Conservation (phyloP, 1,284 basidiomycete genomes). For the Austroboletus rostrupii region DNA sequence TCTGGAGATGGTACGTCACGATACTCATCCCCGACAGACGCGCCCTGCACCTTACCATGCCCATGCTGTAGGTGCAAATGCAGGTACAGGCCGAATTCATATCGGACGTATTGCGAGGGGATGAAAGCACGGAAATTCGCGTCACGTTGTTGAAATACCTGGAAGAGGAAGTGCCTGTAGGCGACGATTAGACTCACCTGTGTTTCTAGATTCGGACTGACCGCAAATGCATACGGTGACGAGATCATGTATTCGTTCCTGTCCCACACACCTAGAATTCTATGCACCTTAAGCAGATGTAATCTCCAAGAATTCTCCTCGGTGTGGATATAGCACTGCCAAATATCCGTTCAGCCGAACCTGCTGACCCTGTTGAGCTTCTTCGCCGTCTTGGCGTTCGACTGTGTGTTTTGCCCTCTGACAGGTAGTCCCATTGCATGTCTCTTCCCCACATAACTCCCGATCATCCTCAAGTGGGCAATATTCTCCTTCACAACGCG, state of each 20-base stretch:
- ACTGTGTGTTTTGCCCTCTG: constrained; percentile 84
- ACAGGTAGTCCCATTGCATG: constrained; percentile 89
- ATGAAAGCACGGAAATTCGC: constrained; percentile 91
- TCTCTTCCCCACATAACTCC: constrained; percentile 81
- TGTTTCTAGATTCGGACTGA: constrained; percentile 12
- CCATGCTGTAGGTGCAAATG: constrained; percentile 78
- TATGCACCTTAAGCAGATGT: constrained; percentile 1
- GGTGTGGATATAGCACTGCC: constrained; percentile 11
- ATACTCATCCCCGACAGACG: not conserved
- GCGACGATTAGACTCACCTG: constrained; percentile 60
- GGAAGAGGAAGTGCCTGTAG: constrained; percentile 88
- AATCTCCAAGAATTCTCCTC: constrained; percentile 1
- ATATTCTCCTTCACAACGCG: constrained; percentile 83
- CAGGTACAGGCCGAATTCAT: constrained; percentile 90
- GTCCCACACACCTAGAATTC: not conserved
- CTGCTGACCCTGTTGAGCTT: constrained; percentile 76
- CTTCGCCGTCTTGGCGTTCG: constrained; percentile 81
- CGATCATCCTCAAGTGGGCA: constrained; percentile 85
- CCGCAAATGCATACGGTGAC: not conserved
- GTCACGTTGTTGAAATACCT: constrained; percentile 88
- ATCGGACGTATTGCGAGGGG: constrained; percentile 87
- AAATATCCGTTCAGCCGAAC: constrained; percentile 28
- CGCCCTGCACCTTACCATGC: constrained; percentile 13
- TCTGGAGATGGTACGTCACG: constrained; percentile 85
- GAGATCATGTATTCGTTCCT: not conserved